Conservation (phyloP, 306 rosid genomes). For the Boehmeria nivea region DNA sequence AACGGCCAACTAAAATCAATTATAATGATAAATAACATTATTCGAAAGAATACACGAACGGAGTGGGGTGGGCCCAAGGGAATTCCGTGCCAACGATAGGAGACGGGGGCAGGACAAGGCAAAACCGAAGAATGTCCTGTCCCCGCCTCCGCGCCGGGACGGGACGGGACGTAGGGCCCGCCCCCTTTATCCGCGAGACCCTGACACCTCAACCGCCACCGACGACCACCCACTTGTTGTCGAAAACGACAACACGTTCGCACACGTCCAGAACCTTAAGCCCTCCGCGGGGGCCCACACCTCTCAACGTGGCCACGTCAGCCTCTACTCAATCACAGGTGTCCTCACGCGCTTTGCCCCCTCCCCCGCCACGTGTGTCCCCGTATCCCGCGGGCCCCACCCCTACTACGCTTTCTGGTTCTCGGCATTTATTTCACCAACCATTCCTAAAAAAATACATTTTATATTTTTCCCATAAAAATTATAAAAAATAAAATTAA, state of each 20-base stretch:
- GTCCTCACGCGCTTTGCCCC: constrained; percentile 47
- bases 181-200: not conserved
- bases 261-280: constrained; percentile 28
- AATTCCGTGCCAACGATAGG: too few relatives aligned
- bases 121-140: too few relatives aligned
- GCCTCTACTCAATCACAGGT: constrained; percentile 43
- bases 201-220: constrained; percentile 42
- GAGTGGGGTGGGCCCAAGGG: too few relatives aligned
- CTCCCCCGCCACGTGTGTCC: constrained; percentile 29
- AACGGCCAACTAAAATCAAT: too few relatives aligned
- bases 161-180: constrained; percentile 10
- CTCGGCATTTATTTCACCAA: not conserved
- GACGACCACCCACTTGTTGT: constrained; percentile 34
- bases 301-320: constrained; percentile 63
- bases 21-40: too few relatives aligned
- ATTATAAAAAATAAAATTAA: too few relatives aligned
- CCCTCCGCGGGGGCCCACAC: constrained; percentile 38
- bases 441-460: not conserved
- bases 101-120: too few relatives aligned
- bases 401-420: not conserved
- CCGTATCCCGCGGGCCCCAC: constrained; percentile 21
- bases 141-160: too few relatives aligned
- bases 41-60: too few relatives aligned
- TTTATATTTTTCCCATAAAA: too few relatives aligned
- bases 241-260: constrained; percentile 21